A percentile compares a stretch with the other conserved stretches of the same genome.
phyloP scores from a whole-genome alignment of 2,329 filamentous ascomycete species.

The Talaromyces funiculosus region DNA sequence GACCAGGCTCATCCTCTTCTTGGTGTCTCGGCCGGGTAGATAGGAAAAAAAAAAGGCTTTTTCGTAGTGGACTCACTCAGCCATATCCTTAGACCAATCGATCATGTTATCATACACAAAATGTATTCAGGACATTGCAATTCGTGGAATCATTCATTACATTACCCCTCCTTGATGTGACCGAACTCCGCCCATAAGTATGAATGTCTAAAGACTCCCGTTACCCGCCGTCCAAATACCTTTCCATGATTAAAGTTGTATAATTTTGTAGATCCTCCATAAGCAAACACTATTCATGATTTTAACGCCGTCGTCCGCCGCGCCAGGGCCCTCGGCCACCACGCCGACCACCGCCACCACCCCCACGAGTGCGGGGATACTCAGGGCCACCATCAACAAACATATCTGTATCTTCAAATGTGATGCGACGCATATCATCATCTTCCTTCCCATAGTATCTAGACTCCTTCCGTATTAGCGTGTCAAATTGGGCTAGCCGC shows the following conservation, averaged over 20 bases:
- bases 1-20: background rate
- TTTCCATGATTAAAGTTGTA: background rate
- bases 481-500: conserved; percentile 57
- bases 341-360: conserved; percentile 34
- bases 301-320: conserved; percentile 16
- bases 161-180: background rate
- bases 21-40: background rate
- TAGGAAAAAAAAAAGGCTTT: background rate
- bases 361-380: conserved; percentile 35
- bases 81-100: background rate
- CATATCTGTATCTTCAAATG: conserved; percentile 60
- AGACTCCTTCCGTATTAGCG: conserved; percentile 35
- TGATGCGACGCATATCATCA: conserved; percentile 63
- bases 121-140: background rate
- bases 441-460: conserved; percentile 31
- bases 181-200: background rate
- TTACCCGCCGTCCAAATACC: background rate
- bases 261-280: background rate
- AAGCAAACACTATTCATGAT: background rate
- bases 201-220: background rate
- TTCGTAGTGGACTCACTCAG: background rate
- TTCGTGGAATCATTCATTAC: background rate
- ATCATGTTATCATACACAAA: background rate
- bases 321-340: conserved; percentile 26
- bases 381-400: conserved; percentile 70